Percentiles rank a stretch among this genome's conserved stretches.
phyloP scores from a whole-genome alignment of 257 asterid genomes.

The Dorcoceras hygrometricum region DNA sequence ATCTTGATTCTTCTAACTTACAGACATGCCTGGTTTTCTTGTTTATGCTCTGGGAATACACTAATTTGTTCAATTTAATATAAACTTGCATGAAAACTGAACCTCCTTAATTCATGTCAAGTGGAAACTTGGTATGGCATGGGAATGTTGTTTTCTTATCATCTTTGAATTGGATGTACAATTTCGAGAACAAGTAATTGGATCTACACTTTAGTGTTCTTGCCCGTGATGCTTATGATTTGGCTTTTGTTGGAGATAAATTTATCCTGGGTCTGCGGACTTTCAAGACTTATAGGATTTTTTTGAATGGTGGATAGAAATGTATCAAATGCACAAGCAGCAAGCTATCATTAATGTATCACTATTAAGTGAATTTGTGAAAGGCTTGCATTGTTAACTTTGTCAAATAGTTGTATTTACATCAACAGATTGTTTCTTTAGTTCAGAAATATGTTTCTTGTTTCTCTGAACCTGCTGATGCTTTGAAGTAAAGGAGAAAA shows the following conservation, averaged over 20 bases:
- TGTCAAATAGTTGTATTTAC: neutral
- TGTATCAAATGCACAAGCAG: neutral
- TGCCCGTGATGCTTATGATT: conserved; percentile 1
- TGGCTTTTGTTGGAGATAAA: conserved; percentile 3
- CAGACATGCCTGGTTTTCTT: neutral
- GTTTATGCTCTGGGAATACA: neutral
- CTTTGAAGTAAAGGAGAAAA: neutral
- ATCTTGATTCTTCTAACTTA: neutral
- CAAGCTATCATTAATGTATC: neutral
- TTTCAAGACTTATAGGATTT: neutral
- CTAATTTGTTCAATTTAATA: conserved; percentile 4
- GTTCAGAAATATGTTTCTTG: neutral
- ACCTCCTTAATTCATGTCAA: conserved; percentile 8
- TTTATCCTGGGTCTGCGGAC: neutral
- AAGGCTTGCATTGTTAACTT: too few relatives aligned
- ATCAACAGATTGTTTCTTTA: neutral
- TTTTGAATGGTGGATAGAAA: neutral
- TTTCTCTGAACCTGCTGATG: neutral
- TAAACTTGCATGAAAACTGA: conserved; percentile 8
- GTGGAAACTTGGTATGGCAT: conserved; percentile 5
- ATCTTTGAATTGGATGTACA: neutral
- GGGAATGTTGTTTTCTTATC: conserved; percentile 1
- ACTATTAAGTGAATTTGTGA: neutral
- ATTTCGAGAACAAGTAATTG: conserved; percentile 9
- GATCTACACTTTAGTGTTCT: conserved; percentile 3